Conservation (phyloP, 1,284 basidiomycete species). For the Puccinia triticina region DNA sequence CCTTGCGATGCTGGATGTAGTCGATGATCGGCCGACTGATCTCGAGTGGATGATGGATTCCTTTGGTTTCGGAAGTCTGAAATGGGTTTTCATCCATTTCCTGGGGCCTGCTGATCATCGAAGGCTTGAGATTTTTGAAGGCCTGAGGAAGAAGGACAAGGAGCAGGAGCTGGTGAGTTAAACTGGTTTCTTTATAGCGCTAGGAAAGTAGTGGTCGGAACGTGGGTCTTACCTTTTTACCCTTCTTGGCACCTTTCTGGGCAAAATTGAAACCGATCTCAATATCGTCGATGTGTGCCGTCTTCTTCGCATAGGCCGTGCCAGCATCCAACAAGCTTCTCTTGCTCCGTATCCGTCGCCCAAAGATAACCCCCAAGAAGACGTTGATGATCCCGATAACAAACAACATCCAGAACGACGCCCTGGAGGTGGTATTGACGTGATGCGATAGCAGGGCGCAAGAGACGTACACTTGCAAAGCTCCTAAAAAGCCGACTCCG, state of each 20-base stretch:
- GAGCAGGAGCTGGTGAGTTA: neutral
- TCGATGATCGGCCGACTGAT: slow-evolving; percentile 46
- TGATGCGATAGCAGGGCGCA: slow-evolving; percentile 34
- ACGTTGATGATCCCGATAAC: slow-evolving; percentile 43
- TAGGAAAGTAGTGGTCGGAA: neutral
- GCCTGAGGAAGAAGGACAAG: neutral
- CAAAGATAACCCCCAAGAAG: slow-evolving; percentile 42
- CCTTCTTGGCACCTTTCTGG: slow-evolving; percentile 16
- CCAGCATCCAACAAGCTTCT: slow-evolving; percentile 49
- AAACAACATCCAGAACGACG: slow-evolving; percentile 39
- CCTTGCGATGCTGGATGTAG: slow-evolving; percentile 43
- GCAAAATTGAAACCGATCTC: slow-evolving; percentile 44
- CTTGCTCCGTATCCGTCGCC: slow-evolving; percentile 44
- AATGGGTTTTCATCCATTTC: neutral
- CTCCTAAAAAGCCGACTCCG: slow-evolving; percentile 43
- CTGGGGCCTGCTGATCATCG: slow-evolving; percentile 38
- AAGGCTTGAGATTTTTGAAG: slow-evolving; percentile 36
- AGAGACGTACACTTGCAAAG: slow-evolving; percentile 38
- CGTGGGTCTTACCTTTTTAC: slow-evolving; percentile 39
- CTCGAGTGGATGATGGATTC: slow-evolving; percentile 36
- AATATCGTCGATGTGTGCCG: slow-evolving; percentile 45
- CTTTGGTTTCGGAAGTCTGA: neutral
- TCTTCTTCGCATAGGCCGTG: slow-evolving; percentile 47
- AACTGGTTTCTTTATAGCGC: neutral
- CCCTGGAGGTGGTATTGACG: neutral